Conservation (phyloP, 306 rosid genomes). For the Vigna radiata region DNA sequence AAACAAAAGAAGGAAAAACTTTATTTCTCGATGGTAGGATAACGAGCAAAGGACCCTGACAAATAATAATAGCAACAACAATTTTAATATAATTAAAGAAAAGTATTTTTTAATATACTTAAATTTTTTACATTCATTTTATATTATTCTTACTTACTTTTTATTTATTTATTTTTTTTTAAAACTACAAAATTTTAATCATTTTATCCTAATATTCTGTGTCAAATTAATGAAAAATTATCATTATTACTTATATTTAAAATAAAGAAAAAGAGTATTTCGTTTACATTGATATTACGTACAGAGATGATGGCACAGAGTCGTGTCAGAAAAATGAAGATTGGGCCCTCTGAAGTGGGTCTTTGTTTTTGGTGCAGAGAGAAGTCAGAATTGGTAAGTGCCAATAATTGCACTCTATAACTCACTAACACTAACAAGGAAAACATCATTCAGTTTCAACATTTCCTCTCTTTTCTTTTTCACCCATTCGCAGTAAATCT, state of each 20-base stretch:
- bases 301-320: constrained; percentile 3
- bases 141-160: too few relatives aligned
- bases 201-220: too few relatives aligned
- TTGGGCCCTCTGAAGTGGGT: constrained; percentile 59
- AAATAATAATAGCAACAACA: constrained; percentile 8
- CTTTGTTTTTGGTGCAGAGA: constrained; percentile 10
- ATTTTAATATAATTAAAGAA: neutral
- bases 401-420: constrained; percentile 55
- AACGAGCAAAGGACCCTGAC: constrained; percentile 14
- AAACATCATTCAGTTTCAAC: constrained; percentile 24
- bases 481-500: too few relatives aligned
- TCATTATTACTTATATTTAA: too few relatives aligned
- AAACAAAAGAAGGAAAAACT: too few relatives aligned
- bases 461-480: neutral
- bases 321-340: constrained; percentile 51
- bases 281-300: constrained; percentile 6
- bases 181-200: too few relatives aligned
- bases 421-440: neutral
- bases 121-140: too few relatives aligned
- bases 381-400: constrained; percentile 35
- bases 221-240: too few relatives aligned
- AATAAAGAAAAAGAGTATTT: neutral
- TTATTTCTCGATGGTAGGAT: neutral
- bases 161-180: too few relatives aligned
- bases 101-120: too few relatives aligned